A percentile compares a stretch with the other conserved stretches of the same genome.
Conservation (phyloP, 163 green algal species). For the Chlamydomonas reinhardtii region DNA sequence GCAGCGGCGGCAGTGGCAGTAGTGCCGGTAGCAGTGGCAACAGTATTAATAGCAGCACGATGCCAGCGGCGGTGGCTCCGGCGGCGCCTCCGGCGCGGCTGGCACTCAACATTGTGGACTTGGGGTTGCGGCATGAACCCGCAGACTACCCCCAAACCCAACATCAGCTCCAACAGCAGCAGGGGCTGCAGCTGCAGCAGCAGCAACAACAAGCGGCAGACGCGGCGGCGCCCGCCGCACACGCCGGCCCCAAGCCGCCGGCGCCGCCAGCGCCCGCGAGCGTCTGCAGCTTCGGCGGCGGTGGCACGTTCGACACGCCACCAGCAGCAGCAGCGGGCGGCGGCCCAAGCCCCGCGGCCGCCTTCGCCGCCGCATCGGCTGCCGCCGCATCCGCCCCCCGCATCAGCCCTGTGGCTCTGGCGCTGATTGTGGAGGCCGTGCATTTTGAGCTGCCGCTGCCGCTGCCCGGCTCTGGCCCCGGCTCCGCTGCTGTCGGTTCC, state of each 20-base stretch:
- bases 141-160: conserved; percentile 30
- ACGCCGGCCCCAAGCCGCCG: no score
- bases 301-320: neutral
- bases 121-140: conserved; percentile 52
- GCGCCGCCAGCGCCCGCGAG: neutral
- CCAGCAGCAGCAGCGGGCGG: neutral
- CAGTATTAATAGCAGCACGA: no score
- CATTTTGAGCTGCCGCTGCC: conserved; percentile 29
- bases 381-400: neutral
- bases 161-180: no score
- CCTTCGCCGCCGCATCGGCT: neutral
- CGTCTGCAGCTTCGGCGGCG: neutral
- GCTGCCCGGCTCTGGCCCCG: neutral
- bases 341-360: neutral
- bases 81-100: neutral
- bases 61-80: neutral
- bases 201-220: no score
- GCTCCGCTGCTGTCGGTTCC: no score
- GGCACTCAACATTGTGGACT: conserved; percentile 41
- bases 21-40: neutral
- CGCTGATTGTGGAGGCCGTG: conserved; percentile 42
- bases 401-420: conserved; percentile 38
- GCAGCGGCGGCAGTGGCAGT: neutral
- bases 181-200: neutral
- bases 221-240: no score